A percentile compares a stretch with the other conserved stretches of the same genome.
These are phyloP conservation scores for Sporothrix euskadiensis DNA, from an alignment of 2,329 filamentous ascomycete genomes.

Conservation along the genomic window DNA sequence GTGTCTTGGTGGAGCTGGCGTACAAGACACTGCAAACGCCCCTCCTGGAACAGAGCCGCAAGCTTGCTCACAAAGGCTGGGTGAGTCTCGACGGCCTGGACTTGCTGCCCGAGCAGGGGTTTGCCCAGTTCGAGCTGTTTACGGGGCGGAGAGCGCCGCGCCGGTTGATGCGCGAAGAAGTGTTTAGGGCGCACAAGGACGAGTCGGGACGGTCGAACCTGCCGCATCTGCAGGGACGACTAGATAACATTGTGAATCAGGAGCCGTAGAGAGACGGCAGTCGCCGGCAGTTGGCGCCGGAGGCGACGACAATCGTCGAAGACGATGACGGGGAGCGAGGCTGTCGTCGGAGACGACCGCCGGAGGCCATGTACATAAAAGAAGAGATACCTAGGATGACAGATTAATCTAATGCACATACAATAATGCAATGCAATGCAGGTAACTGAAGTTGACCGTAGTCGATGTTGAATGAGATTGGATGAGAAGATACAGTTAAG, in stretches of 20 bases:
- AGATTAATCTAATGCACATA: neutral
- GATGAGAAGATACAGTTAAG: neutral
- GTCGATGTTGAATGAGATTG: neutral
- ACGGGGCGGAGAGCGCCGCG: slow-evolving; percentile 70
- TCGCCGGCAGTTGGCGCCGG: too few species aligned
- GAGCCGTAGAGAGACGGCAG: slow-evolving; percentile 39
- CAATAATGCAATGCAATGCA: neutral
- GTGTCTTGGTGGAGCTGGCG: slow-evolving; percentile 70
- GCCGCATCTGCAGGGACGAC: slow-evolving; percentile 43
- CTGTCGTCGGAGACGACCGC: neutral
- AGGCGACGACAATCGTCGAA: neutral
- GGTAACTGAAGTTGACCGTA: neutral
- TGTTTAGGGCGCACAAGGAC: slow-evolving; percentile 47
- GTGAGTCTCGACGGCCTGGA: slow-evolving; percentile 71
- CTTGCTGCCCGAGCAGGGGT: slow-evolving; percentile 71
- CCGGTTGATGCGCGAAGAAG: slow-evolving; percentile 65
- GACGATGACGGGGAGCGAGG: neutral
- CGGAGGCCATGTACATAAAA: neutral
- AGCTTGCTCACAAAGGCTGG: slow-evolving; percentile 61
- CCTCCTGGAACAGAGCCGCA: slow-evolving; percentile 62
- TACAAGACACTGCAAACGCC: slow-evolving; percentile 71
- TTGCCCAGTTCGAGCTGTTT: slow-evolving; percentile 75
- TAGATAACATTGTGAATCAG: slow-evolving; percentile 45
- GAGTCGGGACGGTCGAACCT: slow-evolving; percentile 35
- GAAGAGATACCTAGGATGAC: neutral